These are phyloP conservation scores for Periconia digitata DNA, from an alignment of 2,329 filamentous ascomycete genomes.

Conservation along the genomic window DNA sequence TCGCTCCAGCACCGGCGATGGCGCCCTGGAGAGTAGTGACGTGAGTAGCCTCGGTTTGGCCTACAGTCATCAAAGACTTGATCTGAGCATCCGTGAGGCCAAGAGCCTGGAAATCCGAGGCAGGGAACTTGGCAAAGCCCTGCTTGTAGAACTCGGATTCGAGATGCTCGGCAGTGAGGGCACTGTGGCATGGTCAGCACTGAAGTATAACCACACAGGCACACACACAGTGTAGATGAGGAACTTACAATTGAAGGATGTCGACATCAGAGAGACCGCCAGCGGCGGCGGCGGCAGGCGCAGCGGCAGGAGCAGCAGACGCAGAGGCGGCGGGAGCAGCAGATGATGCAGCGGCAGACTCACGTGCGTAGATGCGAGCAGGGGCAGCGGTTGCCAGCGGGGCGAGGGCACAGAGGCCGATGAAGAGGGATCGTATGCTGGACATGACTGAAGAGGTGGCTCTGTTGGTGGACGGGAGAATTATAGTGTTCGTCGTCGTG, in stretches of 20 bases:
- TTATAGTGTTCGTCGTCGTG: too few relatives aligned
- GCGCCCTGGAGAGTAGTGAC: constrained; percentile 61
- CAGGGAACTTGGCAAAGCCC: constrained; percentile 68
- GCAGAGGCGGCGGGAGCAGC: constrained; percentile 19
- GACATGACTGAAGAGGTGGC: constrained; percentile 39
- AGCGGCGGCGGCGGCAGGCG: constrained; percentile 17
- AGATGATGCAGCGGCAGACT: constrained; percentile 15
- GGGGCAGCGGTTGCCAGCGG: constrained; percentile 37
- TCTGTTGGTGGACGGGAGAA: constrained; percentile 11
- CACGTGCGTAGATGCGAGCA: constrained; percentile 26
- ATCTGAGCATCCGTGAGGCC: constrained; percentile 60
- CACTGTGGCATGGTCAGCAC: constrained; percentile 52
- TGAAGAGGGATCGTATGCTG: constrained; percentile 39
- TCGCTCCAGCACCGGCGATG: constrained; percentile 63
- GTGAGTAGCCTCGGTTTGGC: constrained; percentile 64
- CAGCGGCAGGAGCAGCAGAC: constrained; percentile 12
- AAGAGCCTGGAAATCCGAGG: constrained; percentile 64
- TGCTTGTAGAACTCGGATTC: constrained; percentile 73
- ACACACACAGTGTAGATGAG: background rate
- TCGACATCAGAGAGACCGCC: constrained; percentile 50
- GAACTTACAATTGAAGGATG: constrained; percentile 56
- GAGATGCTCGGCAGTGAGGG: constrained; percentile 73
- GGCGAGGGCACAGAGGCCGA: constrained; percentile 38
- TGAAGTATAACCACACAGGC: background rate
- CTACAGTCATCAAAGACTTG: constrained; percentile 63